A percentile compares a stretch with the other conserved stretches of the same genome.
Conservation (phyloP, 345 rosid species). For the Cochlearia excelsa region DNA sequence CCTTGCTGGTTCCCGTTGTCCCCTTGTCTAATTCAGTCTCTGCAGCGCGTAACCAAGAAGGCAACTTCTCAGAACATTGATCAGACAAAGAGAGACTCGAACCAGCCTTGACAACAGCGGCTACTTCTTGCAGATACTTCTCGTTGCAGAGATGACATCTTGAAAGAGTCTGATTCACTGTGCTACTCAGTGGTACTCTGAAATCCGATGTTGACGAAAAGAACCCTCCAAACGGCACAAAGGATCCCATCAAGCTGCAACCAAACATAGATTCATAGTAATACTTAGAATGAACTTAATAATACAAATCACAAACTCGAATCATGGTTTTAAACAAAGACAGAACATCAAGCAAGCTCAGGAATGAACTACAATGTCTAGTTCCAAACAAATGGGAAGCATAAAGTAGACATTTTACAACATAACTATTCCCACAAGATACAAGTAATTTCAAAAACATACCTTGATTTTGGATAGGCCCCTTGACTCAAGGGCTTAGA, state of each 20-base stretch:
- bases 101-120: conserved; percentile 38
- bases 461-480: conserved; percentile 56
- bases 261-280: too few species aligned
- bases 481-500: conserved; percentile 30
- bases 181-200: conserved; percentile 37
- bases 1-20: conserved; percentile 35
- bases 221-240: conserved; percentile 75
- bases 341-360: conserved; percentile 5
- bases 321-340: not conserved
- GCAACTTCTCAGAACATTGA: conserved; percentile 42
- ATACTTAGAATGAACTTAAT: too few species aligned
- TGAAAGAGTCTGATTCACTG: conserved; percentile 29
- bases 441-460: not conserved
- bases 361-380: not conserved
- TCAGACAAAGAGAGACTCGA: conserved; percentile 12
- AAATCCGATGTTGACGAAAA: conserved; percentile 54
- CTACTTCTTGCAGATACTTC: conserved; percentile 59
- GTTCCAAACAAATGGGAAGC: conserved; percentile 15
- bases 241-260: conserved; percentile 69
- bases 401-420: conserved; percentile 19
- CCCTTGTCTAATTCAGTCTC: conserved; percentile 42
- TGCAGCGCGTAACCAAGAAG: conserved; percentile 51
- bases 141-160: conserved; percentile 58
- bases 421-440: not conserved
- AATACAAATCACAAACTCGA: too few species aligned